Base-by-base conservation (phyloP, 768 basidiomycete genomes). In the Sporobolomyces phaffii region DNA sequence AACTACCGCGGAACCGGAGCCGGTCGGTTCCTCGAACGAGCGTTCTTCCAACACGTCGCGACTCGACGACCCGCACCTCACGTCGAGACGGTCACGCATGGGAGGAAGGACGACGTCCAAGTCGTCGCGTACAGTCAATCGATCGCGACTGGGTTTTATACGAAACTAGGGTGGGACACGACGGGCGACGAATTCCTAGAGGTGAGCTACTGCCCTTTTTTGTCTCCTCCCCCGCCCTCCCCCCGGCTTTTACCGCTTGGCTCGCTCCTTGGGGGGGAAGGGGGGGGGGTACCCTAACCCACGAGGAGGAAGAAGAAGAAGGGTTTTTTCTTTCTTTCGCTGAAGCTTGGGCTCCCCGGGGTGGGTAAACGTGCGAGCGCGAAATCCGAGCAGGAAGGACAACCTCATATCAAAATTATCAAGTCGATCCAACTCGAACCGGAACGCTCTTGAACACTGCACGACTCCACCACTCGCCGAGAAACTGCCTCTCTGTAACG, bases 381-480 rank as follows among this genome's bases (percentile, higher is more conserved):
- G 38, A 38, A 20, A n/a, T 20, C 15, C 33, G 22, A 1, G 18
- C 48, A 67, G 66, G 66, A 68, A 34, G 66, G 66, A 5, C 61
- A 62, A 26, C 66, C 66, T 17, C 66, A 68, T 38, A 17, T 38
- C 60, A 59, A 62, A 43, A 58, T 68, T n/a, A 28, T 62, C 36
- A 68, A 68, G 54, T 43, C 22, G 9, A 47, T 67, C 26, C 5
- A 45, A 40, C 60, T 67, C 3, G 24, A 29, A 2, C 48, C 60
- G 6, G 59, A 65, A 31, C n/a, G n/a, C n/a, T n/a, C n/a, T n/a
- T n/a, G n/a, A n/a, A n/a, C n/a, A n/a, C n/a, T n/a, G n/a, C n/a
- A n/a, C n/a, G n/a, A n/a, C n/a, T n/a, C n/a, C n/a, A n/a, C n/a
- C n/a, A n/a, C n/a, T n/a, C n/a, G n/a, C n/a, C n/a, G n/a, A n/a